phyloP scores from a whole-genome alignment of 768 basidiomycete genomes.

The Boletus vinaceobasis region DNA sequence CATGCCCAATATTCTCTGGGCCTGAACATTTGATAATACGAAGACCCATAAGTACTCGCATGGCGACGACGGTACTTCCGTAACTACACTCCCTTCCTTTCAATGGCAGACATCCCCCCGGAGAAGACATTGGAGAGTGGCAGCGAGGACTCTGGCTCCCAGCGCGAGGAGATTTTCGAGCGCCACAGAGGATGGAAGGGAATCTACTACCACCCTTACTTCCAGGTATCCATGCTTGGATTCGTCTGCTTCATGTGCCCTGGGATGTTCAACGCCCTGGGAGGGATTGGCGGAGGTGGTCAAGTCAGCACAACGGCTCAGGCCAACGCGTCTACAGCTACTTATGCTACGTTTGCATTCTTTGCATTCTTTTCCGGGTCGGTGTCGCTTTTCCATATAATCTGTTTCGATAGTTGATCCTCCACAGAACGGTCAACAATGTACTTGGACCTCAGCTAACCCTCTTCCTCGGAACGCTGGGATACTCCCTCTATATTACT shows the following conservation, averaged over 20 bases:
- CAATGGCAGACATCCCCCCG: constrained; percentile 14
- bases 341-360: constrained; percentile 64
- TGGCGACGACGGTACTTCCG: background rate
- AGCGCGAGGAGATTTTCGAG: constrained; percentile 35
- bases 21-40: background rate
- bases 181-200: constrained; percentile 52
- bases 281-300: constrained; percentile 77
- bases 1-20: background rate
- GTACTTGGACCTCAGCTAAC: constrained; percentile 73
- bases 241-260: constrained; percentile 59
- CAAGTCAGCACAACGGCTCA: constrained; percentile 62
- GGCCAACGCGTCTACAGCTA: constrained; percentile 66
- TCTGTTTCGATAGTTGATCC: background rate
- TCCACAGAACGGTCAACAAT: constrained; percentile 69
- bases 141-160: constrained; percentile 30
- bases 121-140: constrained; percentile 24
- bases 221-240: constrained; percentile 54
- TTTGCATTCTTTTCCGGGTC: constrained; percentile 71
- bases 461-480: constrained; percentile 67
- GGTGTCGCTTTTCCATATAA: constrained; percentile 9
- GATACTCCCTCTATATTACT: constrained; percentile 75
- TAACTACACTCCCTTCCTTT: background rate
- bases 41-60: constrained; percentile 13
- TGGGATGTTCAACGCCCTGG: constrained; percentile 78
- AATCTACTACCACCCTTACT: constrained; percentile 52